Conservation (phyloP, 1,139 yeast species). For the Candida tropicalis region DNA sequence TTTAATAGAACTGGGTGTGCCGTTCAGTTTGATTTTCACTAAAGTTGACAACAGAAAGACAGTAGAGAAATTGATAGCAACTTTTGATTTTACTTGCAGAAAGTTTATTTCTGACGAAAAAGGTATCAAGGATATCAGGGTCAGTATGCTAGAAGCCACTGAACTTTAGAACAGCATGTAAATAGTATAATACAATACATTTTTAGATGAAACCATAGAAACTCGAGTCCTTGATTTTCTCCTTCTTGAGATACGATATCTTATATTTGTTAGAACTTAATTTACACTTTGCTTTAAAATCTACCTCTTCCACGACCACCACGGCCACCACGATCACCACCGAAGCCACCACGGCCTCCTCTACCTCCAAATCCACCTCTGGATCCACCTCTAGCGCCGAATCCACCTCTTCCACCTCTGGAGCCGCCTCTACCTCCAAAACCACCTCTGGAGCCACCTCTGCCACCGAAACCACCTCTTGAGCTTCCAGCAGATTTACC, state of each 20-base stretch:
- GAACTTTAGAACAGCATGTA: neutral
- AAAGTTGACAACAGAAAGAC: slow-evolving; percentile 61
- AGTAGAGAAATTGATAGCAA: slow-evolving; percentile 21
- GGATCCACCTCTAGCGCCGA: slow-evolving; percentile 39
- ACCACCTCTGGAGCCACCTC: slow-evolving; percentile 47
- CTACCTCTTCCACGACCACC: slow-evolving; percentile 36
- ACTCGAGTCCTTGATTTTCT: too few relatives aligned
- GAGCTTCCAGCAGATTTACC: slow-evolving; percentile 32
- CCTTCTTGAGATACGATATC: neutral
- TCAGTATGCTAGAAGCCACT: slow-evolving; percentile 31
- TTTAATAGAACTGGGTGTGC: slow-evolving; percentile 56
- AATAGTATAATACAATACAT: neutral
- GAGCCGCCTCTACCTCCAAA: slow-evolving; percentile 40
- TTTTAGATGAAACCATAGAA: too few relatives aligned
- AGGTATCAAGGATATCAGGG: slow-evolving; percentile 28
- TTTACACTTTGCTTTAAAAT: slow-evolving; percentile 5
- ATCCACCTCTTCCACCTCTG: slow-evolving; percentile 41
- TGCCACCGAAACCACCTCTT: slow-evolving; percentile 49
- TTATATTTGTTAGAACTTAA: neutral
- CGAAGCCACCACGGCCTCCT: slow-evolving; percentile 9
- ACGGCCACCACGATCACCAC: slow-evolving; percentile 32
- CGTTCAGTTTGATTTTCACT: slow-evolving; percentile 76
- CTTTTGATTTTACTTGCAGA: slow-evolving; percentile 12
- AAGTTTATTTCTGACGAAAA: slow-evolving; percentile 1
- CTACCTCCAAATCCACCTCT: slow-evolving; percentile 8